These are phyloP conservation scores for Penicillium tannophilum DNA, from an alignment of 495 filamentous ascomycete species.

Conservation along the genomic window DNA sequence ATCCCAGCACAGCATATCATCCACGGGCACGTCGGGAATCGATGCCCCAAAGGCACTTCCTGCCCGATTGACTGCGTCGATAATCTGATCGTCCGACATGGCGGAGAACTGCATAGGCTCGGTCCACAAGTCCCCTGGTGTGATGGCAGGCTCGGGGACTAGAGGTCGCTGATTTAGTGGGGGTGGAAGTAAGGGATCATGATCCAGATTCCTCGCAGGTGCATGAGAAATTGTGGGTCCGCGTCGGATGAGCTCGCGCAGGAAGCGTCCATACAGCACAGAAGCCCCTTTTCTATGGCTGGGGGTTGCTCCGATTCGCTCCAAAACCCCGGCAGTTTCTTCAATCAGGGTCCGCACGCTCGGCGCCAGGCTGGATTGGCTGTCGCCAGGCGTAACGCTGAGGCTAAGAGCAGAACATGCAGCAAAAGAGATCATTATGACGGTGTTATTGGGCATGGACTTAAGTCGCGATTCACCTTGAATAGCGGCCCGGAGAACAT, in stretches of 20 bases:
- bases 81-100: conserved; percentile 67
- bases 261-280: conserved; percentile 61
- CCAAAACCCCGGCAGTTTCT: conserved; percentile 68
- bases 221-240: conserved; percentile 19
- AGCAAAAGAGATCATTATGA: conserved; percentile 77
- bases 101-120: conserved; percentile 65
- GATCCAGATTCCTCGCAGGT: conserved; percentile 2
- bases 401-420: conserved; percentile 70
- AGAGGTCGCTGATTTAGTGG: conserved; percentile 20
- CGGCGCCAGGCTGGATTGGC: conserved; percentile 60
- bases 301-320: conserved; percentile 65
- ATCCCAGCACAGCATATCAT: conserved; percentile 57
- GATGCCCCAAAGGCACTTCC: conserved; percentile 57
- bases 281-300: conserved; percentile 65
- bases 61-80: conserved; percentile 61
- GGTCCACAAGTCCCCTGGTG: conserved; percentile 39
- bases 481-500: conserved; percentile 72
- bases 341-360: conserved; percentile 69
- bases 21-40: conserved; percentile 55
- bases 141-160: conserved; percentile 22
- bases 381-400: conserved; percentile 57
- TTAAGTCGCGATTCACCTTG: conserved; percentile 69
- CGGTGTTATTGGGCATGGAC: conserved; percentile 77
- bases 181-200: conserved; percentile 20
- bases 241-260: conserved; percentile 59